phyloP scores from a whole-genome alignment of 495 filamentous ascomycete genomes.

The Friedmanniomyces simplex region DNA sequence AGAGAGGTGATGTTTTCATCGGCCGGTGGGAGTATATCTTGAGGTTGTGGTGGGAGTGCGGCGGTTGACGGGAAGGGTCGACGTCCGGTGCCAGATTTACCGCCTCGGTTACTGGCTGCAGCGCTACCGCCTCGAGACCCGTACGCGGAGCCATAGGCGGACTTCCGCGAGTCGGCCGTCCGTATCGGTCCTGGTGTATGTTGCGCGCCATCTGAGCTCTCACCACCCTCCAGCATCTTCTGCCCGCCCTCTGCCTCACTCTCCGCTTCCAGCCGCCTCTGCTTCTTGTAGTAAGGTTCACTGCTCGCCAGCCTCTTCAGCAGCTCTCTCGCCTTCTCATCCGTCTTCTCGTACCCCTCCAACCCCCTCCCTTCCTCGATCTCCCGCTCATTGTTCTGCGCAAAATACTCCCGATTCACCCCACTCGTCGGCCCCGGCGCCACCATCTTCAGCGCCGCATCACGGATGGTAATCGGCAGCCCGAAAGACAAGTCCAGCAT shows the following conservation, averaged over 20 bases:
- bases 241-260: conserved; percentile 37
- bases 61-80: conserved; percentile 57
- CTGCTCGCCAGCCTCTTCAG: conserved; percentile 76
- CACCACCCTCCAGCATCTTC: conserved; percentile 34
- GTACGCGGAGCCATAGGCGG: conserved; percentile 20
- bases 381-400: conserved; percentile 90
- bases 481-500: conserved; percentile 97
- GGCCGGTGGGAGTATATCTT: conserved; percentile 72
- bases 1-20: conserved; percentile 81
- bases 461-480: conserved; percentile 81
- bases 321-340: conserved; percentile 88
- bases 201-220: background rate
- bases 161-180: conserved; percentile 24
- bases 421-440: conserved; percentile 81
- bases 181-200: conserved; percentile 32
- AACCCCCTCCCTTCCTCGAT: conserved; percentile 78
- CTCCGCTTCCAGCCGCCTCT: conserved; percentile 51
- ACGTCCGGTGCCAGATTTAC: conserved; percentile 29
- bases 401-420: conserved; percentile 94
- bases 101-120: background rate
- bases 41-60: conserved; percentile 64
- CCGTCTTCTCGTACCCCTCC: conserved; percentile 90
- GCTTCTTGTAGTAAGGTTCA: conserved; percentile 87
- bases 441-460: conserved; percentile 96
- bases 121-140: background rate